A percentile compares a stretch with the other conserved stretches of the same genome.
These are phyloP conservation scores for Begonia masoniana DNA, from an alignment of 306 rosid species.

Conservation along the genomic window DNA sequence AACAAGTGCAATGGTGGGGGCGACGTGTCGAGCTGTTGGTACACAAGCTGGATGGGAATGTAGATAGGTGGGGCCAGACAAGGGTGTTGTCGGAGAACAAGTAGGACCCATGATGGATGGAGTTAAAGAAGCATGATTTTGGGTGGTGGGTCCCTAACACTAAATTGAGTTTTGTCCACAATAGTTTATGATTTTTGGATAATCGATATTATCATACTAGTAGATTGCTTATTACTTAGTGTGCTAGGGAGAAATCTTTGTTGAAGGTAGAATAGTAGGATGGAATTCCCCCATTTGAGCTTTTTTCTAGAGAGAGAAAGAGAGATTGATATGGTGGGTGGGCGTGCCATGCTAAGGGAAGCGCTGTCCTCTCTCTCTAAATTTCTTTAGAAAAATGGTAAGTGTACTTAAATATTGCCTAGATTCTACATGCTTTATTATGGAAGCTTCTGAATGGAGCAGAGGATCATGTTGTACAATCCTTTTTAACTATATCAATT, in stretches of 20 bases:
- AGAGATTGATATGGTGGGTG: conserved; percentile 51
- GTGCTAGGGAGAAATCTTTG: too few species aligned
- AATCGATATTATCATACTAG: too few species aligned
- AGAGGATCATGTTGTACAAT: too few species aligned
- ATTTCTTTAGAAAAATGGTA: background rate
- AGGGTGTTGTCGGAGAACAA: conserved; percentile 62
- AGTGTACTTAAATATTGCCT: background rate
- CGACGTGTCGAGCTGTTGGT: conserved; percentile 53
- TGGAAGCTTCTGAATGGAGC: too few species aligned
- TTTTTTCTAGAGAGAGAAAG: too few species aligned
- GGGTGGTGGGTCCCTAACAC: background rate
- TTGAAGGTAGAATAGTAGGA: too few species aligned
- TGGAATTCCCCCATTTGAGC: conserved; percentile 20
- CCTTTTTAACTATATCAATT: too few species aligned
- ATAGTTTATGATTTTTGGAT: too few species aligned
- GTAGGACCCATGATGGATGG: conserved; percentile 46
- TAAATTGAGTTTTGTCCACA: too few species aligned
- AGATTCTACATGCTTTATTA: too few species aligned
- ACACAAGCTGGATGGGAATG: conserved; percentile 56
- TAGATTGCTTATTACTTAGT: too few species aligned
- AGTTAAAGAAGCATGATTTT: conserved; percentile 16
- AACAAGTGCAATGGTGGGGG: conserved; percentile 37
- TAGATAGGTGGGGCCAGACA: conserved; percentile 36
- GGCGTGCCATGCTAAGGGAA: conserved; percentile 73
- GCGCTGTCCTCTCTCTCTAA: conserved; percentile 6